Evolutionary conservation across 2,329 filamentous ascomycete species (phyloP).

Genomic region (Botrytis deweyae): DNA sequence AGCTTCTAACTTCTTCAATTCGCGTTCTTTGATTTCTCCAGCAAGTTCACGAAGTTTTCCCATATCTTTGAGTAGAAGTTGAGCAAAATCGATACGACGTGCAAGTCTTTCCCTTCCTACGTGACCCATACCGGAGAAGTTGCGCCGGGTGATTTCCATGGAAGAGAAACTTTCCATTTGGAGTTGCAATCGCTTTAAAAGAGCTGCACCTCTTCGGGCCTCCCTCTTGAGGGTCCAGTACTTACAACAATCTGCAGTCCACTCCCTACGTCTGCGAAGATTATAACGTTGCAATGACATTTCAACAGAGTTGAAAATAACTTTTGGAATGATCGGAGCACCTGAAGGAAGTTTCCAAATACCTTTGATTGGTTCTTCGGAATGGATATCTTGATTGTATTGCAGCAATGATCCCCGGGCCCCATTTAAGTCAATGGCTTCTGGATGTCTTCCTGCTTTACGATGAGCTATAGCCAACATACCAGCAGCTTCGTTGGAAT

Average conservation of each 20-base stretch:
- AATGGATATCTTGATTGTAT: slow-evolving; percentile 30
- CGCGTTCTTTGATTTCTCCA: slow-evolving; percentile 70
- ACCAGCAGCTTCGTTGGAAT: slow-evolving; percentile 80
- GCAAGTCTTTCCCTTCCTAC: slow-evolving; percentile 74
- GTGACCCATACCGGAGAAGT: slow-evolving; percentile 93
- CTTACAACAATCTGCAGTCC: slow-evolving; percentile 86
- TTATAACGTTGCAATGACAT: slow-evolving; percentile 78
- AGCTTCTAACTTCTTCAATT: slow-evolving; percentile 73
- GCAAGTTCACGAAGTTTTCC: slow-evolving; percentile 71
- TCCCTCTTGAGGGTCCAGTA: slow-evolving; percentile 99
- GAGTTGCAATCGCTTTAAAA: slow-evolving; percentile 88
- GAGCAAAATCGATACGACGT: slow-evolving; percentile 84
- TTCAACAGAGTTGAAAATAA: slow-evolving; percentile 83
- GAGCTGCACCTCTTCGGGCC: slow-evolving; percentile 82
- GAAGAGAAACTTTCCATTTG: slow-evolving; percentile 96
- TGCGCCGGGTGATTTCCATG: slow-evolving; percentile 92
- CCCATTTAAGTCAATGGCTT: slow-evolving; percentile 78
- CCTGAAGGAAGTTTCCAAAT: slow-evolving; percentile 93
- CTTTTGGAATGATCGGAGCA: slow-evolving; percentile 87
- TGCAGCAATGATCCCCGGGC: slow-evolving; percentile 78
- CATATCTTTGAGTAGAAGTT: slow-evolving; percentile 72
- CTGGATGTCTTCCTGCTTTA: slow-evolving; percentile 63
- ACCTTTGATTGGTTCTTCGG: slow-evolving; percentile 57
- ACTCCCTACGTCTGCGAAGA: slow-evolving; percentile 86
- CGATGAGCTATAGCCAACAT: slow-evolving; percentile 73